Evolutionary conservation across 2,329 filamentous ascomycete species (phyloP), one percentile per base, ranked within the genome.

Genomic region (Monilinia fructicola): DNA sequence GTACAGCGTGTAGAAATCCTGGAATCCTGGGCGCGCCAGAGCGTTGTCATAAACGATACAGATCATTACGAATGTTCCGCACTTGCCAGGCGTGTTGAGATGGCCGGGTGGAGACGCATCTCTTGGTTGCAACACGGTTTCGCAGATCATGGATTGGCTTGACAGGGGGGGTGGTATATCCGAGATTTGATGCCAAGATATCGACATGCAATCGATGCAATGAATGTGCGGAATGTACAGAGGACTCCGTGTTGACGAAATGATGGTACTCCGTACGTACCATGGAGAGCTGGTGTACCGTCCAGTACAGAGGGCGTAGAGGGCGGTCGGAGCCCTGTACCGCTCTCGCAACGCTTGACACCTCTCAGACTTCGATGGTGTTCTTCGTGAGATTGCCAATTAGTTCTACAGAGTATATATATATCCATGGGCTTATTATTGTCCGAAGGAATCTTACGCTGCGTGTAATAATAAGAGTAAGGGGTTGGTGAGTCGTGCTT

Each of bases 141-240:
- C 31, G 58, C 50, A 61, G 58, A 61, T 50, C 58, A 38, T 35
- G 31, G 23, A 55, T 55, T 40, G 11, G 21, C 11, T 23, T 23
- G 38, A 10, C 58, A 61, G 28, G 58, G 56, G 58, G 46, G 38
- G n/a, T 38, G 26, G 6, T 46, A 50, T 50, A 60, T 50, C 58
- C 58, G 58, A 61, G 58, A 60, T 60, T 60, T 50, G 44, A 50
- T 38, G 56, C 56, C 44, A 60, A 60, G 56, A 38, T 60, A 40
- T 50, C 44, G 58, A 26, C 21, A 50, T 50, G 31, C n/a, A n/a
- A n/a, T n/a, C n/a, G n/a, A n/a, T n/a, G n/a, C n/a, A n/a, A n/a
- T n/a, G n/a, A n/a, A n/a, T n/a, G n/a, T n/a, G n/a, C n/a, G n/a
- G n/a, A n/a, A n/a, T n/a, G n/a, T n/a, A n/a, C n/a, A n/a, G n/a